Evolutionary conservation across 345 rosid species (phyloP).

Genomic region (Eucalyptus cloeziana): DNA sequence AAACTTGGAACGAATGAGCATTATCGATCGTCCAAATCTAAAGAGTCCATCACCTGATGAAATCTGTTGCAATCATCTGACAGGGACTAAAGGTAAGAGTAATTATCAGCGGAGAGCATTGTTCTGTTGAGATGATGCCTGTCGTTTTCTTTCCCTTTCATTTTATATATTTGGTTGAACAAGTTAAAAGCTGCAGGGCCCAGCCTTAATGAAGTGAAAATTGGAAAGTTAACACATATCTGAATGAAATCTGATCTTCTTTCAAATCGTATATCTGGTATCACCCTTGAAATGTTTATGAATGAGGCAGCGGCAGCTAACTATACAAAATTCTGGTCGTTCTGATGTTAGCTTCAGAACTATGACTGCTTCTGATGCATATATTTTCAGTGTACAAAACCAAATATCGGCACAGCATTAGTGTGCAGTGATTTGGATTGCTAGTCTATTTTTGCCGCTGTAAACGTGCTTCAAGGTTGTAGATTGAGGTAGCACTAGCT

Average conservation of each 20-base stretch:
- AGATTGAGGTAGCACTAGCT: not conserved
- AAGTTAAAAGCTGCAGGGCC: not conserved
- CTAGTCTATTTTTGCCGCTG: not conserved
- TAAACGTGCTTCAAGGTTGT: not conserved
- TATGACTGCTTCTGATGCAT: not conserved
- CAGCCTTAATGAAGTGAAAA: not conserved
- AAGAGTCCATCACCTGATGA: not conserved
- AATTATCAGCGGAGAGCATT: not conserved
- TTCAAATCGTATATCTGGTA: not conserved
- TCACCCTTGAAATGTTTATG: not conserved
- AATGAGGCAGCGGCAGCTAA: not conserved
- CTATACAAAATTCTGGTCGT: rapidly evolving
- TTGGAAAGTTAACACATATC: not conserved
- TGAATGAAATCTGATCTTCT: not conserved
- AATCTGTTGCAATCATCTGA: not conserved
- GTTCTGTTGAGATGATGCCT: not conserved
- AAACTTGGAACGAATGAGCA: not conserved
- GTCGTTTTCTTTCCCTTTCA: not conserved
- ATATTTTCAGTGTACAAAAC: not conserved
- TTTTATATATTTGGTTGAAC: not conserved
- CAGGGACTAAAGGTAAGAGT: not conserved
- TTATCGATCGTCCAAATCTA: not conserved
- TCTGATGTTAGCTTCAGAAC: not conserved
- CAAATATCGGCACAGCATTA: not conserved
- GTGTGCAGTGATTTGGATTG: not conserved